These are phyloP conservation scores for Trametes polyzona DNA, from an alignment of 1,284 basidiomycete species.

Conservation along the genomic window DNA sequence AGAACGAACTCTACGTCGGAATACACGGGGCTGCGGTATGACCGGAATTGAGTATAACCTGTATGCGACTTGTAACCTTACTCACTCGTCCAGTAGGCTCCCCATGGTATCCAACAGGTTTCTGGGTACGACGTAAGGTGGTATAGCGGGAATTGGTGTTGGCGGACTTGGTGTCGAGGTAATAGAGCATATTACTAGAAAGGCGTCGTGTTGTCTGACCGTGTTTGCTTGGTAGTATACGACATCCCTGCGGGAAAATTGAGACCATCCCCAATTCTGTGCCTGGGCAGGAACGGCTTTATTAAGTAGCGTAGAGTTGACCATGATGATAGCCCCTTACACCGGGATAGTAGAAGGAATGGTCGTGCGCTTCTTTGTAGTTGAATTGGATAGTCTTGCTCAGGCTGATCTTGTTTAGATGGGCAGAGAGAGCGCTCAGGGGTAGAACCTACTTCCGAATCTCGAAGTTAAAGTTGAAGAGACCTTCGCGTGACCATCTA, in stretches of 20 bases:
- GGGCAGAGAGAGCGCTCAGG: neutral
- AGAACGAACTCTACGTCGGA: slow-evolving; percentile 83
- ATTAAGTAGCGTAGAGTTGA: neutral
- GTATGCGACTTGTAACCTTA: neutral
- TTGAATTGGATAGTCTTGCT: slow-evolving; percentile 58
- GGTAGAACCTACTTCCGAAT: slow-evolving; percentile 61
- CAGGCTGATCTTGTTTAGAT: slow-evolving; percentile 42
- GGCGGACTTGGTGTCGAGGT: slow-evolving; percentile 68
- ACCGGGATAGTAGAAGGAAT: slow-evolving; percentile 77
- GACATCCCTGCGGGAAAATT: slow-evolving; percentile 77
- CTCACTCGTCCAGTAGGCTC: slow-evolving; percentile 68
- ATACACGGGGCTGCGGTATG: slow-evolving; percentile 57
- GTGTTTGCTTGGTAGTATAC: slow-evolving; percentile 67
- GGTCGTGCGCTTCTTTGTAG: slow-evolving; percentile 81
- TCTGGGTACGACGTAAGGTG: slow-evolving; percentile 61
- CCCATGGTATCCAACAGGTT: slow-evolving; percentile 72
- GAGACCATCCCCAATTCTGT: slow-evolving; percentile 85
- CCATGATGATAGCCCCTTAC: slow-evolving; percentile 38
- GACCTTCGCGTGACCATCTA: slow-evolving; percentile 83
- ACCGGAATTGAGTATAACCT: neutral
- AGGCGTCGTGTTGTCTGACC: slow-evolving; percentile 64
- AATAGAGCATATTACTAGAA: slow-evolving; percentile 82
- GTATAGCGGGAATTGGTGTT: slow-evolving; percentile 45
- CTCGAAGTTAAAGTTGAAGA: slow-evolving; percentile 86
- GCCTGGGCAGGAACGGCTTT: slow-evolving; percentile 46